Conservation (phyloP, 768 basidiomycete genomes). For the Neoboletus subvelutipes region DNA sequence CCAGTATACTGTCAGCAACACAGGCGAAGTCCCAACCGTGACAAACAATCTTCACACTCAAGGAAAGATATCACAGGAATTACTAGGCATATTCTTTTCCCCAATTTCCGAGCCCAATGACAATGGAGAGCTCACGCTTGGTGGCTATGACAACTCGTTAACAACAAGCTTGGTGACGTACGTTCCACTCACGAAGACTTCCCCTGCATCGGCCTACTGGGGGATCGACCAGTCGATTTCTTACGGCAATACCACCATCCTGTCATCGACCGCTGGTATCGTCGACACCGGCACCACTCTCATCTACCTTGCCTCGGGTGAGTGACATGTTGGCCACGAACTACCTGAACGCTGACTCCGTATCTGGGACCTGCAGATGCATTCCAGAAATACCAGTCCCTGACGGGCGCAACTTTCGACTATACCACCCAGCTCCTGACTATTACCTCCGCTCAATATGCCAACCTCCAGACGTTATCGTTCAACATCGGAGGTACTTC, state of each 20-base stretch:
- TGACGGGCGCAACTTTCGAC: slow-evolving; percentile 29
- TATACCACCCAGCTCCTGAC: slow-evolving; percentile 25
- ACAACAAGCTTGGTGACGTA: slow-evolving; percentile 19
- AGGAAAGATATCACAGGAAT: slow-evolving; percentile 26
- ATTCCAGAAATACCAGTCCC: slow-evolving; percentile 18
- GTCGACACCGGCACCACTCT: slow-evolving; percentile 35
- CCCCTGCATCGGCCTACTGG: slow-evolving; percentile 29
- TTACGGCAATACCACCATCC: slow-evolving; percentile 25
- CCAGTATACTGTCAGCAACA: slow-evolving; percentile 16
- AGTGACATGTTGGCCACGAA: not conserved
- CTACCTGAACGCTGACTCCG: not conserved
- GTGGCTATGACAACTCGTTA: slow-evolving; percentile 20
- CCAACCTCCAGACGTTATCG: slow-evolving; percentile 21
- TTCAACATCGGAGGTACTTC: slow-evolving; percentile 24
- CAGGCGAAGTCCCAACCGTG: slow-evolving; percentile 31
- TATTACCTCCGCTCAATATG: slow-evolving; percentile 25
- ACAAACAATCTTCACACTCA: slow-evolving; percentile 34
- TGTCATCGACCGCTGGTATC: slow-evolving; percentile 31
- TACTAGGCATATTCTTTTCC: slow-evolving; percentile 36
- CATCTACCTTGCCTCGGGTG: slow-evolving; percentile 23
- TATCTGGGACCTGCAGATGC: slow-evolving; percentile 20
- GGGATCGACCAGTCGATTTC: slow-evolving; percentile 32
- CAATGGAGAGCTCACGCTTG: slow-evolving; percentile 30
- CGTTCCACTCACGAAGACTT: slow-evolving; percentile 22
- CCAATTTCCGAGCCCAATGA: slow-evolving; percentile 23